These are phyloP conservation scores for Fusarium illudens DNA, from an alignment of 2,329 filamentous ascomycete genomes.

Conservation along the genomic window DNA sequence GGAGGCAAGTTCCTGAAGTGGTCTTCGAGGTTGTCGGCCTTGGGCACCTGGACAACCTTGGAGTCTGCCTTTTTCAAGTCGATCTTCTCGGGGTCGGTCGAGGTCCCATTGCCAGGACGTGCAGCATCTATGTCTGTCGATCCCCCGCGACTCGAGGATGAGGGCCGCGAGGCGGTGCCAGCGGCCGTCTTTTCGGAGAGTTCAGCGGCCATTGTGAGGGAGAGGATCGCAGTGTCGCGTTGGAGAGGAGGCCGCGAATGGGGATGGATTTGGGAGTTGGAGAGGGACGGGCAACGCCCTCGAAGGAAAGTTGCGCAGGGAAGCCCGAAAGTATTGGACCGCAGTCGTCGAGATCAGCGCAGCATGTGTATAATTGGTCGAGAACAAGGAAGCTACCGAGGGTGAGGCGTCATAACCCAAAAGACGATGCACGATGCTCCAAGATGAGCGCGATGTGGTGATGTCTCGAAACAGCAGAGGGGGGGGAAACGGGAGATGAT, in stretches of 20 bases:
- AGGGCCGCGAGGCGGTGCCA: conserved; percentile 39
- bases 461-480: not conserved
- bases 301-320: not conserved
- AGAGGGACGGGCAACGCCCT: conserved; percentile 16
- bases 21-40: conserved; percentile 56
- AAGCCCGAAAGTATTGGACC: not conserved
- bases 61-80: conserved; percentile 56
- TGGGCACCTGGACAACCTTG: conserved; percentile 46
- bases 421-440: not conserved
- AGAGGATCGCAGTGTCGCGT: not conserved
- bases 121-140: conserved; percentile 43
- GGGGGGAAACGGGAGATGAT: not conserved
- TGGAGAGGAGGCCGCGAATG: not conserved
- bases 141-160: conserved; percentile 48
- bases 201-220: conserved; percentile 33
- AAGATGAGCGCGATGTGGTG: not conserved
- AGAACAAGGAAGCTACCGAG: not conserved
- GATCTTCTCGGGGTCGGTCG: conserved; percentile 26
- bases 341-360: conserved; percentile 12
- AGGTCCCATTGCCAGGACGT: conserved; percentile 20
- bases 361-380: not conserved
- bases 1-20: conserved; percentile 69
- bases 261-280: not conserved
- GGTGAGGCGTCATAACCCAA: not conserved
- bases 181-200: conserved; percentile 39